Conservation (phyloP, 2,329 filamentous ascomycete genomes). For the Macroventuria anomochaeta region DNA sequence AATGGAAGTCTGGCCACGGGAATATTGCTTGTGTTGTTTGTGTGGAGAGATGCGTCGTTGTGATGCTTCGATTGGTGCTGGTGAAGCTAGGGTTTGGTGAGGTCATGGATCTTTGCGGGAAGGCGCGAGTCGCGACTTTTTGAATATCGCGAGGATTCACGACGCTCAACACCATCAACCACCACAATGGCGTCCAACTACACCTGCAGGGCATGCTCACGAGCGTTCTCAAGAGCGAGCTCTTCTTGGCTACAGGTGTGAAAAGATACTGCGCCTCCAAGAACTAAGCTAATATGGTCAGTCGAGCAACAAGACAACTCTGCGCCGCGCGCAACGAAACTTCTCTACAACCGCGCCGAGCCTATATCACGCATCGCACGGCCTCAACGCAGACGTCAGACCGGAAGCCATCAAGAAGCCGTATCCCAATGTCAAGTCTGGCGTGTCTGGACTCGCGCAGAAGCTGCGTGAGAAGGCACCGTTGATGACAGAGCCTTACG, state of each 20-base stretch:
- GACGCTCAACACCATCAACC: neutral
- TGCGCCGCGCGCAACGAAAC: slow-evolving; percentile 29
- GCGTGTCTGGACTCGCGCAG: slow-evolving; percentile 34
- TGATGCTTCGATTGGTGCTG: slow-evolving; percentile 20
- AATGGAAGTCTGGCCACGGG: neutral
- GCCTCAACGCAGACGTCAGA: slow-evolving; percentile 23
- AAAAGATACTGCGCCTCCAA: neutral
- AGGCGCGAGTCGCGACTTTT: slow-evolving; percentile 39
- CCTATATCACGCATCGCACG: slow-evolving; percentile 33
- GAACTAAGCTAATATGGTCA: slow-evolving; percentile 27
- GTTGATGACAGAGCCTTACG: slow-evolving; percentile 67
- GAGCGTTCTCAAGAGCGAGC: slow-evolving; percentile 30
- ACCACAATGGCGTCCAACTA: slow-evolving; percentile 46
- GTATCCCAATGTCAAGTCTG: slow-evolving; percentile 18
- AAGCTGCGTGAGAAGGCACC: slow-evolving; percentile 43
- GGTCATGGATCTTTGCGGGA: slow-evolving; percentile 40
- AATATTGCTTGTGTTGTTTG: neutral
- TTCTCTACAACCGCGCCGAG: slow-evolving; percentile 33
- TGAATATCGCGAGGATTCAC: slow-evolving; percentile 10
- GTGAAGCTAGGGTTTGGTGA: slow-evolving; percentile 31
- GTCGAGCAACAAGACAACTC: slow-evolving; percentile 28
- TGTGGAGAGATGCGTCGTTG: slow-evolving; percentile 2
- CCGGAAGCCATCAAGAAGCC: slow-evolving; percentile 29
- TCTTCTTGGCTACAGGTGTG: slow-evolving; percentile 30
- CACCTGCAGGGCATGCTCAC: slow-evolving; percentile 46